Evolutionary conservation across 2,329 filamentous ascomycete species (phyloP).

Genomic region (Colletotrichum cordylinicola): DNA sequence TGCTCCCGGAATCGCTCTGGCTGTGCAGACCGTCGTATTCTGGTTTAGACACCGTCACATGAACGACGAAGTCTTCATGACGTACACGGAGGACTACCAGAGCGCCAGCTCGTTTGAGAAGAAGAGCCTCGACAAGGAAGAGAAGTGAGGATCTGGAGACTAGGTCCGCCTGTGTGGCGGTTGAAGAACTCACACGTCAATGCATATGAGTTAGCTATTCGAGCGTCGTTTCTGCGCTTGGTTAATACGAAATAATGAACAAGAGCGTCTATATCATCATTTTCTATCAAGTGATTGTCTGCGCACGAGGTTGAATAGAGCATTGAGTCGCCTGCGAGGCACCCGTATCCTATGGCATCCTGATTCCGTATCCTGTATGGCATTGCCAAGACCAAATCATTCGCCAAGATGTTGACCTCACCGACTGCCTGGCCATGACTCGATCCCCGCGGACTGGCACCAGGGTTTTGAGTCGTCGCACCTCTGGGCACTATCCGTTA

Average conservation of each 20-base stretch:
- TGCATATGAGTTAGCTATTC: not conserved
- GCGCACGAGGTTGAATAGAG: not conserved
- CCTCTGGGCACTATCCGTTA: not conserved
- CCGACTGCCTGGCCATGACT: not conserved
- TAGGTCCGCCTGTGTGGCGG: not conserved
- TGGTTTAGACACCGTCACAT: constrained; percentile 28
- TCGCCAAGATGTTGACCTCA: not conserved
- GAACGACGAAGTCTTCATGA: constrained; percentile 25
- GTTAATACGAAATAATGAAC: not conserved
- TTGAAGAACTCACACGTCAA: not conserved
- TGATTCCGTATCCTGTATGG: not conserved
- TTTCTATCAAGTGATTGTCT: not conserved
- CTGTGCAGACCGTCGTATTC: constrained; percentile 28
- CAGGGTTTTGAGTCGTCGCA: not conserved
- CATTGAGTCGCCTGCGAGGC: not conserved
- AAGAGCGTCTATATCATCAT: not conserved
- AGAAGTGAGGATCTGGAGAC: not conserved
- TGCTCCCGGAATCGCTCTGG: constrained; percentile 28
- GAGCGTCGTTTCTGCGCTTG: not conserved
- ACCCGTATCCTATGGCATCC: not conserved
- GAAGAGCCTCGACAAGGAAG: not conserved
- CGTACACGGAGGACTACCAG: constrained; percentile 6
- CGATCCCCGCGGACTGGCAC: not conserved
- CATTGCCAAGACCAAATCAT: not conserved
- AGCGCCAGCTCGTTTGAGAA: not conserved